Base-by-base conservation (phyloP, 257 asterid genomes). In the Solanum neorickii region DNA sequence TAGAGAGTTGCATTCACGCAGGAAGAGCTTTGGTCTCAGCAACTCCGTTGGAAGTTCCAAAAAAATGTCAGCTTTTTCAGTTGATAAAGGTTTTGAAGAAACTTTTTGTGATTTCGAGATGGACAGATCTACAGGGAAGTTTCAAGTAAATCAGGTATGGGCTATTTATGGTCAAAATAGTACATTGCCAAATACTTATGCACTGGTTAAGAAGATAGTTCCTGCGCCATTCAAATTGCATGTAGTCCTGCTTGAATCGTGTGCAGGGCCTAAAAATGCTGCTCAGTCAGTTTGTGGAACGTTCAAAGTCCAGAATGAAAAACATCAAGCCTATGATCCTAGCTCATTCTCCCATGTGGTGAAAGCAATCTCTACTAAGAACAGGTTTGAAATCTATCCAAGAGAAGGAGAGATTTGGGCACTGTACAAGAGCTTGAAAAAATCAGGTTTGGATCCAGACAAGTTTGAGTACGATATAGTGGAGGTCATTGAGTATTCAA, bases 351-450 rank as follows among this genome's bases (percentile, higher is more conserved):
- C 92, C n/a, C 92, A 90, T 80, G 69, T 66, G 39, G 25, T 87
- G 69, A 76, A 88, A 42, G 83, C 52, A 72, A 25, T 60, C 1
- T 29, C 27, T 13, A 13, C 21, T 9, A 87, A 69, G 86, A 78
- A 84, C 21, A 74, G 14, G 41, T n/a, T 77, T 72, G 59, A 7
- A 6, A 86, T 88, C 62, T 84, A 69, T 65, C 91, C 92, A 14
- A 73, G 84, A 89, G 83, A 20, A 83, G 89, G 89, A 44, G 87
- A 90, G 80, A 83, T 90, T 69, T 90, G 92, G 92, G 92, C 90
- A 31, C 23, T 90, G 72, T 84, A 88, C 85, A 86, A 49, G 70
- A 46, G 83, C 25, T 70, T 87, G 88, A 69, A 77, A 62, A 16
- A 77, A 9, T 15, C 88, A 33, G n/a, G 35, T 25, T 86, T 86